Base-by-base conservation (phyloP, 1,139 yeast species). In the Magnusiomyces suaveolens region DNA sequence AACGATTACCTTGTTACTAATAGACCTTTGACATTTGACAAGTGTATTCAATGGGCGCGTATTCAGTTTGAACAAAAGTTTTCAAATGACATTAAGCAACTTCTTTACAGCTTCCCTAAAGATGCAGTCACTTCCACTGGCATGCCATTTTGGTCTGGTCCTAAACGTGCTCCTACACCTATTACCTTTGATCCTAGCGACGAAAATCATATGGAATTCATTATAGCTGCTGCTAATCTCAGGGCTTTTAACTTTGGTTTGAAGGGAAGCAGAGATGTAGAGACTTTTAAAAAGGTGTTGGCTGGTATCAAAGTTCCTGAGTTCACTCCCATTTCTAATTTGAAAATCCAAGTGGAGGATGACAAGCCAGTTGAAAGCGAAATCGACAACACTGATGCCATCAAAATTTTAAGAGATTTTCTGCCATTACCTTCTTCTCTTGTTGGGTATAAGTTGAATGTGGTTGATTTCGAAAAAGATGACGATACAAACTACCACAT, bases 131-230 rank as follows among this genome's bases (percentile, higher is more conserved):
- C 97, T 1, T 83, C 96, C 0, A 78, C 79, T 56, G 98, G 98
- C 55, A 90, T 85, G 41, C 94, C 95, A 61, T 92, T 92, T 73
- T 92, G 99, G 99, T 82, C 96, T 26, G 97, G 97, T 58, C 95
- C 97, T 48, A 92, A 92, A 74, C 83, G 98, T 69, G 96, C 96
- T 24, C 99, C 99, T 54, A 80, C 79, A 50, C 89, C 96, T 23
- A 76, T 89, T 60, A 75, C 63, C 20, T 90, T 92, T 68, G 95
- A 89, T 66, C 76, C 84, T 61, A 74, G 81, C 63, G 82, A 89
- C 66, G 77, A 77, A 14, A 84, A 87, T 64, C 97, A 92, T 68
- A 79, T 83, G 68, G 81, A 86, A 65, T 92, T 90, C 63, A 75
- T 92, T 56, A 83, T 84, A 52, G 95, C 88, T 20, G 98, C 85